Evolutionary conservation across 768 basidiomycete species (phyloP).

Genomic region (Mrakia hoshinonis): DNA sequence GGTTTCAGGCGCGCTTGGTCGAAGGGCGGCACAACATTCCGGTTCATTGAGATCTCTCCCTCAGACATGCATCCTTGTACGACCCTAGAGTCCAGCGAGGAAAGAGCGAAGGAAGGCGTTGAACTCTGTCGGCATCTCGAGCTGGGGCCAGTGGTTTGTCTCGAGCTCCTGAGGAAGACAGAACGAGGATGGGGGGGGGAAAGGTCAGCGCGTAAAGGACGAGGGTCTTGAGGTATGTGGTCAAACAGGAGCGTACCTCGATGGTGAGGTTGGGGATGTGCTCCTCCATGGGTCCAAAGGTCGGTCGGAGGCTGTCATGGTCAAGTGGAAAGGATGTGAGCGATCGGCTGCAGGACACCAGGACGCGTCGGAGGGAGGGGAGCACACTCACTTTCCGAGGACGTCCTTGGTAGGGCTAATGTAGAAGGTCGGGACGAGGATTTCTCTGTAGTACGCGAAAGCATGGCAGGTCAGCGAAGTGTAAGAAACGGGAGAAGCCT

Average conservation of each 20-base stretch:
- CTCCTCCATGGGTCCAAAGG: background rate
- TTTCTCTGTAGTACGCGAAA: background rate
- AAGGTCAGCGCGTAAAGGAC: background rate
- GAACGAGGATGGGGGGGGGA: too few species aligned
- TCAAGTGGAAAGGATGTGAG: background rate
- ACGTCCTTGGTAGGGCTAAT: slow-evolving; percentile 1
- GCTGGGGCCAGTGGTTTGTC: slow-evolving; percentile 60
- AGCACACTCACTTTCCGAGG: slow-evolving; percentile 2
- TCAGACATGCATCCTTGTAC: too few species aligned
- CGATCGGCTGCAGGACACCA: too few species aligned
- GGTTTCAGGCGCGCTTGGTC: too few species aligned
- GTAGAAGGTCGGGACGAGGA: background rate
- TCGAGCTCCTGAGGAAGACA: slow-evolving; percentile 44
- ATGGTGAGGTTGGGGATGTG: slow-evolving; percentile 2
- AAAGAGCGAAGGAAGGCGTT: slow-evolving; percentile 51
- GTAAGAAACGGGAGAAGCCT: background rate
- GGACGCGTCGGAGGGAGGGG: background rate
- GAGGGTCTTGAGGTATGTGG: background rate
- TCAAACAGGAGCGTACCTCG: background rate
- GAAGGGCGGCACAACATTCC: too few species aligned
- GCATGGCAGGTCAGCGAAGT: background rate
- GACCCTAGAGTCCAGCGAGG: slow-evolving; percentile 42
- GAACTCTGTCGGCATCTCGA: slow-evolving; percentile 52
- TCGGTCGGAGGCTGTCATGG: background rate
- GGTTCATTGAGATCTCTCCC: too few species aligned